A percentile compares a stretch with the other conserved stretches of the same genome.
These are phyloP conservation scores for Xylaria sp. DNA, from an alignment of 2,329 filamentous ascomycete genomes.

Conservation along the genomic window DNA sequence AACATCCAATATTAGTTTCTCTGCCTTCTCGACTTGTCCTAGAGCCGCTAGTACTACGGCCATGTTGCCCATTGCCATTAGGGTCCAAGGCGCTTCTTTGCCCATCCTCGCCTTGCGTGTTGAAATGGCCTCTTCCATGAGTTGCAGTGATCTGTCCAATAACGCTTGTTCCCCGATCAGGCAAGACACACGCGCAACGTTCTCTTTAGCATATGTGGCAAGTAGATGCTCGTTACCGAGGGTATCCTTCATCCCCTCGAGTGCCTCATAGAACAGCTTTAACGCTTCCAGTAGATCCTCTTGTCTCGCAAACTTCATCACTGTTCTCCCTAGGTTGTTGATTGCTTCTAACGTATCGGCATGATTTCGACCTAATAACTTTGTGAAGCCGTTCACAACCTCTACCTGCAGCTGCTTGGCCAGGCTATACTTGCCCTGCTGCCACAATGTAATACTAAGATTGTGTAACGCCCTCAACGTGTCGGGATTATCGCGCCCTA, in stretches of 20 bases:
- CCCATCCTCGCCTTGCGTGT: slow-evolving; percentile 13
- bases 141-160: neutral
- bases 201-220: neutral
- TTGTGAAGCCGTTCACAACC: neutral
- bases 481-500: neutral
- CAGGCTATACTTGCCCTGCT: slow-evolving; percentile 2
- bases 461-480: neutral
- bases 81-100: slow-evolving; percentile 24
- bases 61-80: slow-evolving; percentile 19
- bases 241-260: neutral
- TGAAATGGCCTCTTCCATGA: slow-evolving; percentile 20
- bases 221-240: neutral
- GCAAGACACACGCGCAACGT: slow-evolving; percentile 2
- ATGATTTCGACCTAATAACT: neutral
- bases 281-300: neutral
- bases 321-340: neutral
- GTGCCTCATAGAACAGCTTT: neutral
- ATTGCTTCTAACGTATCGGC: slow-evolving; percentile 5
- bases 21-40: neutral
- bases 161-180: neutral
- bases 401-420: neutral
- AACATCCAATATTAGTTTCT: neutral
- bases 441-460: neutral
- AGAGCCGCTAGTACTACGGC: slow-evolving; percentile 21
- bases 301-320: neutral